Conservation (phyloP, 257 asterid species). For the Penstemon eatonii region DNA sequence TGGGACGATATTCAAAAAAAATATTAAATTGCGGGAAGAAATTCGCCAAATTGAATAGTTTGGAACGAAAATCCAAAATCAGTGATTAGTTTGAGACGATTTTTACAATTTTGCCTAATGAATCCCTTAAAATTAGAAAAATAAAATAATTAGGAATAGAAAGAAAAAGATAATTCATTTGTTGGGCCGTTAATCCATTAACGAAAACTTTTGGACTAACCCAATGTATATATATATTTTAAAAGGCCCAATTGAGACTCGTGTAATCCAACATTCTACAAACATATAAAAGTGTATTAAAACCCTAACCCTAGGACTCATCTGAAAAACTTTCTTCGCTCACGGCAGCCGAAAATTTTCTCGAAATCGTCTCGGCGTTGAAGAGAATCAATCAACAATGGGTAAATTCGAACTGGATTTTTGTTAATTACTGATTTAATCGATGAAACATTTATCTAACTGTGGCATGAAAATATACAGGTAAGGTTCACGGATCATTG, state of each 20-base stretch:
- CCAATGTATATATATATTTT: too few relatives aligned
- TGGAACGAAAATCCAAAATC: too few relatives aligned
- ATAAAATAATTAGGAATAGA: too few relatives aligned
- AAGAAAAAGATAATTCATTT: too few relatives aligned
- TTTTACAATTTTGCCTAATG: too few relatives aligned
- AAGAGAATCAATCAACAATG: conserved; percentile 18
- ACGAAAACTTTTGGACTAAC: too few relatives aligned
- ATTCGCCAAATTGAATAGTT: too few relatives aligned
- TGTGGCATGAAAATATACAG: conserved; percentile 31
- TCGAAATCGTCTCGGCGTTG: background rate
- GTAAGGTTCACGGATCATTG: conserved; percentile 95
- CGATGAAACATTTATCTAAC: background rate
- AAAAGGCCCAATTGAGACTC: background rate
- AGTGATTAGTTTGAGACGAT: too few relatives aligned
- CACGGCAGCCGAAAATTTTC: conserved; percentile 16
- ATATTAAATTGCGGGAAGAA: too few relatives aligned
- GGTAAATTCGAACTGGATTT: conserved; percentile 9
- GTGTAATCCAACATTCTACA: background rate
- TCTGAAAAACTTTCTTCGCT: conserved; percentile 2
- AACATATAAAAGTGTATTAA: background rate
- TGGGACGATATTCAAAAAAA: too few relatives aligned
- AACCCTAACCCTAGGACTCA: conserved; percentile 29
- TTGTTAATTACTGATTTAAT: background rate
- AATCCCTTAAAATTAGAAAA: too few relatives aligned
- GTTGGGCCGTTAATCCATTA: too few relatives aligned